A percentile compares a stretch with the other conserved stretches of the same genome.
Evolutionary conservation across 805 yeast genomes (phyloP).

Genomic region (Myxozyma melibiosi): DNA sequence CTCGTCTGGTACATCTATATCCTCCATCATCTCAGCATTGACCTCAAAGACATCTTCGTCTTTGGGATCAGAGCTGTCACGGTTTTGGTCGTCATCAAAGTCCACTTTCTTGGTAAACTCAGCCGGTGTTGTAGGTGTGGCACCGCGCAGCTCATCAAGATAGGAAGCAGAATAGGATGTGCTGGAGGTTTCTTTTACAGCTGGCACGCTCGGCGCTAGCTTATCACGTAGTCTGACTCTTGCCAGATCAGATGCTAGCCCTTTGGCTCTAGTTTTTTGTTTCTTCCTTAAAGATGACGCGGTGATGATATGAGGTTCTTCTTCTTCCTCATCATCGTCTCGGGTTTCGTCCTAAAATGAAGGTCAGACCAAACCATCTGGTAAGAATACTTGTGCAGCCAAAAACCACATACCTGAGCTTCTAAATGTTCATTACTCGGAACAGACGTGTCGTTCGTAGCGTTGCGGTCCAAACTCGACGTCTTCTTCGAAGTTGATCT

Average conservation of each 20-base stretch:
- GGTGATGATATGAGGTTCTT: slow-evolving; percentile 15
- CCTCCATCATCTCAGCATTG: slow-evolving; percentile 20
- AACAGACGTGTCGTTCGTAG: no score
- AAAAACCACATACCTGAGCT: not conserved
- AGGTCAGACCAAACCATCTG: no score
- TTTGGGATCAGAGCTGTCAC: not conserved
- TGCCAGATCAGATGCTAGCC: slow-evolving; percentile 3
- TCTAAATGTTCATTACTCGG: no score
- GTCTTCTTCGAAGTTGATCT: not conserved
- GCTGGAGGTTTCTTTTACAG: not conserved
- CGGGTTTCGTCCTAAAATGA: not conserved
- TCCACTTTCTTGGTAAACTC: slow-evolving; percentile 5
- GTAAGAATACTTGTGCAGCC: no score
- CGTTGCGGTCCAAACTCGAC: not conserved
- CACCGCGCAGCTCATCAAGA: slow-evolving; percentile 24
- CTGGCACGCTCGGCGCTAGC: slow-evolving; percentile 22
- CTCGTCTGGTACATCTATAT: slow-evolving; percentile 27
- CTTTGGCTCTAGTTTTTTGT: slow-evolving; percentile 7
- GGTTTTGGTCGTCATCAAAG: not conserved
- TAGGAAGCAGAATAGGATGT: slow-evolving; percentile 18
- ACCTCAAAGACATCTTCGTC: slow-evolving; percentile 10
- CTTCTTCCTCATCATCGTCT: slow-evolving; percentile 14
- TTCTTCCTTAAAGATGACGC: slow-evolving; percentile 20
- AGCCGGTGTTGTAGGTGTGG: slow-evolving; percentile 27
- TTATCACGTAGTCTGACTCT: slow-evolving; percentile 18